Evolutionary conservation across 495 filamentous ascomycete genomes (phyloP), one percentile per base, ranked within the genome.

Genomic region (Aeminium ludgeri): DNA sequence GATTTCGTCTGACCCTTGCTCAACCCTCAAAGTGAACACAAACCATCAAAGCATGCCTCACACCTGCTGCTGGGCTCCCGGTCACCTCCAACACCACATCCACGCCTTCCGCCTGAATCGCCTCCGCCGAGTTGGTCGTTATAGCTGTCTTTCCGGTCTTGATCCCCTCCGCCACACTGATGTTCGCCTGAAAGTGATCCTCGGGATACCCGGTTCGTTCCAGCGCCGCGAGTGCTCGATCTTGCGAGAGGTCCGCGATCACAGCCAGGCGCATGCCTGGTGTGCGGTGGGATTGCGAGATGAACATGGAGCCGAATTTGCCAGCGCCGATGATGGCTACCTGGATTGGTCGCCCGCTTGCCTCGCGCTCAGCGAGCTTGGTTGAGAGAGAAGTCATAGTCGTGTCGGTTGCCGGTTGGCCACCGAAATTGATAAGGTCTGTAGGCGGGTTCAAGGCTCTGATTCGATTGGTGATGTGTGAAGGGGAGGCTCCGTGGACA

Each of bases 301-400:
- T 45, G 46, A 49, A 52, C 50, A 52, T 52, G 3, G 50, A 52
- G 2, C 50, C 50, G 29, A 52, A 52, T 37, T 52, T 52, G 36
- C 50, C 50, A 10, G 50, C 50, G 10, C 50, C 50, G 20, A 52
- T 52, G 25, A 52, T 20, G 38, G 46, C 50, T n/a, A 52, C 46
- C 32, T 52, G 50, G 18, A 52, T 52, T 12, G 46, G 50, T 16
- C 40, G 49, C 30, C 50, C 50, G 19, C 36, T 33, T 10, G 38
- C 46, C 32, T 52, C 45, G 12, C 34, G 36, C 13, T 41, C 37
- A 1, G 40, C 50, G 7, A 52, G 39, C 36, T 52, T 52, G 6
- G 45, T 49, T 1, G 50, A 52, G 16, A 49, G 34, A 20, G 35
- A 41, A 1, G 50, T 49, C 50, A 52, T 52, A n/a, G 20, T 47